Conservation (phyloP, 306 rosid species). For the Oemleria cerasiformis region DNA sequence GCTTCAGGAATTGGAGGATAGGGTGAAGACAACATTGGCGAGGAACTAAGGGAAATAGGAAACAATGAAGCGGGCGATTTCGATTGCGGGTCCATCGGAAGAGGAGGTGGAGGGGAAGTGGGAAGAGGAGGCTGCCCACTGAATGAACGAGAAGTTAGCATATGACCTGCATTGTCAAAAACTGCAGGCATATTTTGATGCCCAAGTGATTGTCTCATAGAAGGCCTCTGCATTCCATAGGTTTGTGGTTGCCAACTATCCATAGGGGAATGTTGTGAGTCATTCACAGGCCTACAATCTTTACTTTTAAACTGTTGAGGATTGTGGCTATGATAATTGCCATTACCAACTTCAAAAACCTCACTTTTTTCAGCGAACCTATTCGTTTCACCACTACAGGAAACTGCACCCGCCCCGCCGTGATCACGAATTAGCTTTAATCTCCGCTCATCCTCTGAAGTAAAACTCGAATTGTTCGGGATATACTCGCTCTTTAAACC, state of each 20-base stretch:
- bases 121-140: conserved; percentile 75
- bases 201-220: neutral
- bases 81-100: conserved; percentile 48
- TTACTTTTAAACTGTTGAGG: neutral
- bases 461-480: conserved; percentile 12
- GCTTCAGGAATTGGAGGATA: conserved; percentile 46
- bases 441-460: conserved; percentile 60
- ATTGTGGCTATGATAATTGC: too few relatives aligned
- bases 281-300: conserved; percentile 17
- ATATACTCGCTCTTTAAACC: conserved; percentile 21
- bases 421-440: conserved; percentile 86
- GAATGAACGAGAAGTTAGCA: conserved; percentile 44
- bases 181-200: conserved; percentile 16
- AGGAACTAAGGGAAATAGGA: conserved; percentile 46
- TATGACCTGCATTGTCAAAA: conserved; percentile 29
- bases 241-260: conserved; percentile 13
- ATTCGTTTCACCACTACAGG: conserved; percentile 4
- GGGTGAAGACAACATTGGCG: conserved; percentile 35
- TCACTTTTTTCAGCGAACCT: conserved; percentile 13
- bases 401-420: conserved; percentile 34
- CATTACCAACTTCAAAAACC: neutral
- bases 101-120: conserved; percentile 73
- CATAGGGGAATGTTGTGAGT: conserved; percentile 14
- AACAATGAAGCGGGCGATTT: conserved; percentile 45
- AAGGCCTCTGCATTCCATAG: conserved; percentile 29